These are phyloP conservation scores for Eucommia ulmoides DNA, from an alignment of 257 asterid genomes.

Conservation along the genomic window DNA sequence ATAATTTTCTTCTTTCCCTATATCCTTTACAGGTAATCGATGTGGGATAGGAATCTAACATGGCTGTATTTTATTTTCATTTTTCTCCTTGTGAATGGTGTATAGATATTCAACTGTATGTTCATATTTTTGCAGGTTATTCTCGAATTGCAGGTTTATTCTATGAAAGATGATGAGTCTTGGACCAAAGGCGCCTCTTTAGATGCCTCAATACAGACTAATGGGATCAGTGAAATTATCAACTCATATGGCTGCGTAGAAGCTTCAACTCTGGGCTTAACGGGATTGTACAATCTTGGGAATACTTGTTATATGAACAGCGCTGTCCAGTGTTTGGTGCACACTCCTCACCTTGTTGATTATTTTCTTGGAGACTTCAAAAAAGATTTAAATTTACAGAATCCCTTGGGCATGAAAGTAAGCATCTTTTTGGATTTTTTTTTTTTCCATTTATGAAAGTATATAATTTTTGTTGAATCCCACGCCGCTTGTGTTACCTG, in stretches of 20 bases:
- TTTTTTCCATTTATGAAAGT: neutral
- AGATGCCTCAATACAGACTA: constrained; percentile 24
- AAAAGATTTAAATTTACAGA: constrained; percentile 48
- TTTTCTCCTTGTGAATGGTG: constrained; percentile 6
- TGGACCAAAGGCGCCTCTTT: constrained; percentile 19
- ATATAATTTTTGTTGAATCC: no score
- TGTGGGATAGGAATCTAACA: no score
- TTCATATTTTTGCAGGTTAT: constrained; percentile 40
- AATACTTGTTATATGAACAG: constrained; percentile 28
- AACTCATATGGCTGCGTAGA: constrained; percentile 11
- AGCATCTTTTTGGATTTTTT: constrained; percentile 5
- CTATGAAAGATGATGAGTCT: constrained; percentile 19
- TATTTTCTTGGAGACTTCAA: constrained; percentile 64
- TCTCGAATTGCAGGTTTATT: constrained; percentile 41
- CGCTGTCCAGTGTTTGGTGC: constrained; percentile 21
- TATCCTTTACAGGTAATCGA: no score
- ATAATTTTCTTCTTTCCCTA: no score
- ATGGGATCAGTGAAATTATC: constrained; percentile 26
- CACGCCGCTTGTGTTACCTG: neutral
- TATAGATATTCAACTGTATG: no score
- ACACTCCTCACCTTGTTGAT: constrained; percentile 48
- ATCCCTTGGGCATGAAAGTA: constrained; percentile 60
- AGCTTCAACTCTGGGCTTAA: constrained; percentile 22
- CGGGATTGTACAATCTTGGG: constrained; percentile 32
- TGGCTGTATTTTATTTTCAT: constrained; percentile 6